Conservation (phyloP, 1,139 yeast genomes). For the Geotrichum siamense region DNA sequence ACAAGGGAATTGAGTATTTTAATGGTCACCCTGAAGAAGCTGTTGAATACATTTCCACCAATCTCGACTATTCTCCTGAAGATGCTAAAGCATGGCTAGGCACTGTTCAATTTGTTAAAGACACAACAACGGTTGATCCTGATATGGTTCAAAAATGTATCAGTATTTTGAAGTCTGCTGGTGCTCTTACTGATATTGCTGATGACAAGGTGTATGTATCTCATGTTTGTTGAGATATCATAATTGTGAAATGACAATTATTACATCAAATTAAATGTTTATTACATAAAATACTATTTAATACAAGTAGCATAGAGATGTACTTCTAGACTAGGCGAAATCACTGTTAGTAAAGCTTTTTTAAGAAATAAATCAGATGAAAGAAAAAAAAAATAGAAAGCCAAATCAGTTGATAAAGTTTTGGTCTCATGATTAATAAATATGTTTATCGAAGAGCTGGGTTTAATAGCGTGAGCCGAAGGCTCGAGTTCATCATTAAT, state of each 20-base stretch:
- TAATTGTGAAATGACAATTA: too few species aligned
- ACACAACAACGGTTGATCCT: slow-evolving; percentile 46
- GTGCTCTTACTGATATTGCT: slow-evolving; percentile 39
- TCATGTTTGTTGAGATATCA: too few species aligned
- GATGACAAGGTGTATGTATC: slow-evolving; percentile 20
- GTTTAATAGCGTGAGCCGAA: slow-evolving; percentile 16
- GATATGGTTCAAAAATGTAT: slow-evolving; percentile 50
- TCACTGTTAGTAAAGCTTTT: too few species aligned
- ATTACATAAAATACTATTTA: too few species aligned
- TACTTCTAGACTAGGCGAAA: too few species aligned
- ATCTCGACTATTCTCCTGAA: slow-evolving; percentile 66
- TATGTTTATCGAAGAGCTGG: slow-evolving; percentile 15
- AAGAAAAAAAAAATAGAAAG: neutral
- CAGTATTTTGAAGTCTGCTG: slow-evolving; percentile 53
- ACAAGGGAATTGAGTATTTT: slow-evolving; percentile 64
- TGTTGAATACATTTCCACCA: slow-evolving; percentile 51
- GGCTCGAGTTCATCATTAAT: slow-evolving; percentile 15
- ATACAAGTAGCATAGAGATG: too few species aligned
- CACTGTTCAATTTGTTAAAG: slow-evolving; percentile 57
- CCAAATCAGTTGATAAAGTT: slow-evolving; percentile 2
- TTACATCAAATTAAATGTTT: too few species aligned
- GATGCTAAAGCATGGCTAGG: slow-evolving; percentile 78
- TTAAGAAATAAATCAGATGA: too few species aligned
- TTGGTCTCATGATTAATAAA: slow-evolving; percentile 15
- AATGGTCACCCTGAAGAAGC: slow-evolving; percentile 56